Conservation (phyloP, 2,329 filamentous ascomycete genomes). For the Fusarium coicis region DNA sequence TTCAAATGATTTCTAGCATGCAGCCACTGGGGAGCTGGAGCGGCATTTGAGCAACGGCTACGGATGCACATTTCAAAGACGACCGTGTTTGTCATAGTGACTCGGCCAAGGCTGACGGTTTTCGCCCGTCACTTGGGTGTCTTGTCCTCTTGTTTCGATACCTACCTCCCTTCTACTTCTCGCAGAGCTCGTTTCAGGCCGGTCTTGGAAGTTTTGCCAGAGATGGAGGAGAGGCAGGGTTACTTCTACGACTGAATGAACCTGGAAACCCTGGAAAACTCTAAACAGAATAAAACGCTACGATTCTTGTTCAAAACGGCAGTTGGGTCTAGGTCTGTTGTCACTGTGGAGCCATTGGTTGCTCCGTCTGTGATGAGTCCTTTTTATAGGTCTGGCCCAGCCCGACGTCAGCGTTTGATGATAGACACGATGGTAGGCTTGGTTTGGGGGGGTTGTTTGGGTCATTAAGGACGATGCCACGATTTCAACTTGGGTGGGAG, state of each 20-base stretch:
- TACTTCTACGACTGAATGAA: conserved; percentile 44
- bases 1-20: conserved; percentile 33
- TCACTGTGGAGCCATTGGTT: conserved; percentile 23
- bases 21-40: conserved; percentile 40
- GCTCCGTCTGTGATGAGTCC: conserved; percentile 5
- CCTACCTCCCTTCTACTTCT: conserved; percentile 34
- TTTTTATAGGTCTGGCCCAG: background rate
- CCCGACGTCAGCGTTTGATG: conserved; percentile 5
- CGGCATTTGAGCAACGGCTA: conserved; percentile 28
- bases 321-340: conserved; percentile 24
- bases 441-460: conserved; percentile 1
- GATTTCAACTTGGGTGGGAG: conserved; percentile 1
- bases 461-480: conserved; percentile 22
- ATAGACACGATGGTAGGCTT: conserved; percentile 15
- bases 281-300: conserved; percentile 32
- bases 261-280: conserved; percentile 27
- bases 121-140: conserved; percentile 37
- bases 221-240: conserved; percentile 30
- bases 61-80: conserved; percentile 29
- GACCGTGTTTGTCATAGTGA: conserved; percentile 25
- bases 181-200: conserved; percentile 37
- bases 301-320: conserved; percentile 32
- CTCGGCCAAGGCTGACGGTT: conserved; percentile 20
- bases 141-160: conserved; percentile 33
- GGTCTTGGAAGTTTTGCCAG: conserved; percentile 42